These are phyloP conservation scores for Melaleuca quinquenervia DNA, from an alignment of 345 rosid genomes.

Conservation along the genomic window DNA sequence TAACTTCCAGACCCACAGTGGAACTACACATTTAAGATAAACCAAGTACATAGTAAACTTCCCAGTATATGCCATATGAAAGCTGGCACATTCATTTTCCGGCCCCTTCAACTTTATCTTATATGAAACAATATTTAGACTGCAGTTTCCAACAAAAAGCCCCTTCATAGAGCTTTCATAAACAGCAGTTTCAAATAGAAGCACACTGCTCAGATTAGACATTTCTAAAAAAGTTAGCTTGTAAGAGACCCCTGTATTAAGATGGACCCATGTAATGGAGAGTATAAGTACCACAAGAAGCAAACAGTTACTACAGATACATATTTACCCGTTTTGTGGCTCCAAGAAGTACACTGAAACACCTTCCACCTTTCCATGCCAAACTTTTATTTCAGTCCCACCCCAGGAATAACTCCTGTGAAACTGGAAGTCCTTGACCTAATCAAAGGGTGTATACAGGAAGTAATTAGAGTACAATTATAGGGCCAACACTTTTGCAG, in stretches of 20 bases:
- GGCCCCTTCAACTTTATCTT: background rate
- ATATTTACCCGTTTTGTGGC: conserved; percentile 72
- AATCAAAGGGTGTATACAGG: background rate
- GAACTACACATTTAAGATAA: background rate
- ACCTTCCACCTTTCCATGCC: conserved; percentile 90
- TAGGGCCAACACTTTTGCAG: background rate
- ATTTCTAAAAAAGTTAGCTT: background rate
- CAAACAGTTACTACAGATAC: background rate
- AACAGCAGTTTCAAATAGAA: background rate
- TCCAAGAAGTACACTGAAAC: conserved; percentile 84
- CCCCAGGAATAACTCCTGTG: conserved; percentile 69
- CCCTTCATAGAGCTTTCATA: background rate
- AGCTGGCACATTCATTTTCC: background rate
- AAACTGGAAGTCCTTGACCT: conserved; percentile 69
- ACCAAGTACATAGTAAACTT: background rate
- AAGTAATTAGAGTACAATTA: background rate
- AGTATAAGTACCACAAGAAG: background rate
- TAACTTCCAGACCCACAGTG: background rate
- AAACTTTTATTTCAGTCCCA: conserved; percentile 83
- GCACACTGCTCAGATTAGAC: background rate
- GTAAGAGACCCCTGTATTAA: background rate
- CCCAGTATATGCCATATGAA: background rate
- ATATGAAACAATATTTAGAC: background rate
- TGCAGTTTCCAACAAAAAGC: background rate
- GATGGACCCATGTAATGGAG: background rate